Evolutionary conservation across 148 eudicot species (phyloP), one percentile per base, ranked within the genome.

Genomic region (Chenopodium album): DNA sequence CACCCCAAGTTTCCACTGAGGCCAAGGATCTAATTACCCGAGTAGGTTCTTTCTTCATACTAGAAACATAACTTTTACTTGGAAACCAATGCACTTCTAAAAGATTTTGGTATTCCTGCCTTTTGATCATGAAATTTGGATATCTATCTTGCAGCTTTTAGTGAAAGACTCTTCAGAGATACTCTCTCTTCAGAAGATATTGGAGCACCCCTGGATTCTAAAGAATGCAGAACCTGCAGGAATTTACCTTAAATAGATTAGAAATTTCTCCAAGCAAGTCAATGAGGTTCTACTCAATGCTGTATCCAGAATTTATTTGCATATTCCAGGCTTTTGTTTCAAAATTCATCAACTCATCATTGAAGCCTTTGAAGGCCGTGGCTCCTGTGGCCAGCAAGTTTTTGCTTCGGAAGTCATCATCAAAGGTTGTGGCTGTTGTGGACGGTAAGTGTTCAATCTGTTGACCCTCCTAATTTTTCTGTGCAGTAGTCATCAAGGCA

Each of bases 121-220:
- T 34, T 81, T 75, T 75, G 73, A 78, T 59, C 60, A 59, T 46
- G 56, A 72, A 20, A 46, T n/a, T 67, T 75, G 50, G 72, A 65
- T 32, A 32, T 83, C 62, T 48, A 37, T 84, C 66, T 41, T 88
- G 89, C 91, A 93, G 98, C 94, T 94, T 80, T 88, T 93, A 52
- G 95, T 94, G 81, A 94, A 91, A 87, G 98, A 93, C 76, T 92
- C 96, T 13, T 88, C 96, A n/a, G 91, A 93, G 82, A 88, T 98
- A 82, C 90, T 92, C 12, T 91, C 97, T 14, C 92, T 95, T 66
- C 89, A 89, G 68, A 87, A 90, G 89, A 93, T 93, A 71, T 63
- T 92, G 82, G 91, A 90, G 80, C 97, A 93, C 77, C 92, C 98
- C 64, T 92, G 97, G 97, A 89, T 92, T 69, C 81, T 85, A 47